phyloP scores from a whole-genome alignment of 805 yeast genomes.

The Teunomyces funiuensis region DNA sequence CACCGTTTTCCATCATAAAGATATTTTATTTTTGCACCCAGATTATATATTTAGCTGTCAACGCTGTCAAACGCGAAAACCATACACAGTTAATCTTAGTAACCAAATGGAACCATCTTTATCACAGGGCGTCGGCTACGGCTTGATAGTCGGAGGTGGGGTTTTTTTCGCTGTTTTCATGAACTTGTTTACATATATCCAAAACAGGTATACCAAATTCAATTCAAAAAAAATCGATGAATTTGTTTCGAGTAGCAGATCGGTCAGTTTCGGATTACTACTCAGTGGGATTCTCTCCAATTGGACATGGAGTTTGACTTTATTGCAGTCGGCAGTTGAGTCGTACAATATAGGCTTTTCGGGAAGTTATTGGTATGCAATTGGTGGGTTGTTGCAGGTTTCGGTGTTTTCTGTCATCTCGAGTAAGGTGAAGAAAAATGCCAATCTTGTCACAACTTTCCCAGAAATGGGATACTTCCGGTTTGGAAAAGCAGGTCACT shows the following conservation, averaged over 20 bases:
- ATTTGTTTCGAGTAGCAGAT: conserved; percentile 17
- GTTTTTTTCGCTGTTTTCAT: conserved; percentile 18
- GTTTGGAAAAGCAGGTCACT: conserved; percentile 28
- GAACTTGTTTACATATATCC: conserved; percentile 15
- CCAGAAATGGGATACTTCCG: conserved; percentile 25
- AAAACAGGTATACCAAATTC: conserved; percentile 13
- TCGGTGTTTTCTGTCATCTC: conserved; percentile 37
- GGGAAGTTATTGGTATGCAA: conserved; percentile 25
- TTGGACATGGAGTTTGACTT: conserved; percentile 29
- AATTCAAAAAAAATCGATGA: conserved; percentile 17
- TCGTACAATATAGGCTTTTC: conserved; percentile 21
- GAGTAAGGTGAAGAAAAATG: conserved; percentile 29
- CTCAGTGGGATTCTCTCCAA: conserved; percentile 24
- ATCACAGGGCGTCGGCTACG: conserved; percentile 19
- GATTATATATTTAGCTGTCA: background rate
- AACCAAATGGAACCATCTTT: conserved; percentile 17
- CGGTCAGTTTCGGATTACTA: conserved; percentile 16
- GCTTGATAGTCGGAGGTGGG: conserved; percentile 16
- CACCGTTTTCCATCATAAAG: too few relatives aligned
- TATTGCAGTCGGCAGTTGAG: conserved; percentile 23
- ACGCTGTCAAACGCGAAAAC: background rate
- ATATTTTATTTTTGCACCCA: background rate
- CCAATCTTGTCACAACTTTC: conserved; percentile 34
- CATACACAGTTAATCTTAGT: too few relatives aligned
- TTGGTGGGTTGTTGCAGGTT: conserved; percentile 26